phyloP scores from a whole-genome alignment of 805 yeast species.

The Ascoidea tarda region DNA sequence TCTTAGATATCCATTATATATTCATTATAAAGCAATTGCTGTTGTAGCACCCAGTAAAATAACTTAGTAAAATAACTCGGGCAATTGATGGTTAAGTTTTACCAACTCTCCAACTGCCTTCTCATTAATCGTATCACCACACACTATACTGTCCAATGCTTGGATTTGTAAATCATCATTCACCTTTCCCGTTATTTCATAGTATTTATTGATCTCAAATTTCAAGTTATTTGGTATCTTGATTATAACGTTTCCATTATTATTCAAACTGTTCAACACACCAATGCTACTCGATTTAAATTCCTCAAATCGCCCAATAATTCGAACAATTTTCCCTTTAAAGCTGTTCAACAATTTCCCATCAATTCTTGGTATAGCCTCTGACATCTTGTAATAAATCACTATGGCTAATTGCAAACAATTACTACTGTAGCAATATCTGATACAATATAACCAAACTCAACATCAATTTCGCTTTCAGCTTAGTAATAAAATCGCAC shows the following conservation, averaged over 20 bases:
- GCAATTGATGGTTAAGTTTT: not conserved
- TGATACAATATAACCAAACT: too few species aligned
- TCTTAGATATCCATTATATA: too few species aligned
- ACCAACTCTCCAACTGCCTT: not conserved
- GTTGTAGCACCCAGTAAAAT: too few species aligned
- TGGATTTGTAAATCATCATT: not conserved
- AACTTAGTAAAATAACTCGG: not conserved
- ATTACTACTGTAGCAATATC: too few species aligned
- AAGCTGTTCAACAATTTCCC: too few species aligned
- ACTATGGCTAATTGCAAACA: not conserved
- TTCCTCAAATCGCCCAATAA: not conserved
- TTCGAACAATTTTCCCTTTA: not conserved
- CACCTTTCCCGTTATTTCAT: not conserved
- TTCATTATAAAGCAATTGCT: too few species aligned
- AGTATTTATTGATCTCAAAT: not conserved
- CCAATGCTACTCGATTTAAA: not conserved
- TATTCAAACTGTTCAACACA: not conserved
- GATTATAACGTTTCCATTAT: not conserved
- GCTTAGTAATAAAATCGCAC: too few species aligned
- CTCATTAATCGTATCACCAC: not conserved
- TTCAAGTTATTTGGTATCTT: not conserved
- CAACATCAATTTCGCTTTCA: too few species aligned
- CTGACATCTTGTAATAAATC: not conserved
- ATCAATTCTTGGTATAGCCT: not conserved
- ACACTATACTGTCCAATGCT: not conserved